A percentile compares a stretch with the other conserved stretches of the same genome.
Conservation (phyloP, 164 flowering plant genomes). For the Magnolia officinalis region DNA sequence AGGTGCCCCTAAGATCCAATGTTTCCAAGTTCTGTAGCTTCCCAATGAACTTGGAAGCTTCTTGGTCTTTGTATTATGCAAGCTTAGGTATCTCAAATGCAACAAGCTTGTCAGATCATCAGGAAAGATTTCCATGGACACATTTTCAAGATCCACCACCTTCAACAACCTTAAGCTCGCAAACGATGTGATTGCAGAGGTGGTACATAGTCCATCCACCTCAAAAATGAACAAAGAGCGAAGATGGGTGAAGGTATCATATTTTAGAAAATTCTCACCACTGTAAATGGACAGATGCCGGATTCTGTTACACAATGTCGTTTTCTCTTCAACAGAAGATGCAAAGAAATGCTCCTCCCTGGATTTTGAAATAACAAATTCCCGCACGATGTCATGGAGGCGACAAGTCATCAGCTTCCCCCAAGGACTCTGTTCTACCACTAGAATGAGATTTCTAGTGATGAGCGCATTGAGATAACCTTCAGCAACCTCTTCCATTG, state of each 20-base stretch:
- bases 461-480: constrained; percentile 38
- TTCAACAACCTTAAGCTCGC: neutral
- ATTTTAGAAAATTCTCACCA: no score
- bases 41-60: no score
- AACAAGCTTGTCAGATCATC: neutral
- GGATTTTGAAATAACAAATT: neutral
- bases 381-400: constrained; percentile 32
- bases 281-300: no score
- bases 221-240: no score
- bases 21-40: no score
- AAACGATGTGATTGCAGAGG: neutral
- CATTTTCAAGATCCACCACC: constrained; percentile 3
- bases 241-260: no score
- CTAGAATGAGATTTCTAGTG: constrained; percentile 42
- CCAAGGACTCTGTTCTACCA: constrained; percentile 30
- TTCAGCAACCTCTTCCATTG: constrained; percentile 33
- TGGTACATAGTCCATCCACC: no score
- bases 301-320: no score
- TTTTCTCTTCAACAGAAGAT: no score
- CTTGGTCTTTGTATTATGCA: neutral
- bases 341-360: neutral
- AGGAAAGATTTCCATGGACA: neutral
- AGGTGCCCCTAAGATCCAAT: no score
- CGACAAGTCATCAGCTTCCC: constrained; percentile 9
- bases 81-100: constrained; percentile 1